These are phyloP conservation scores for Yamadazyma phyllophila DNA, from an alignment of 805 yeast genomes.

Conservation along the genomic window DNA sequence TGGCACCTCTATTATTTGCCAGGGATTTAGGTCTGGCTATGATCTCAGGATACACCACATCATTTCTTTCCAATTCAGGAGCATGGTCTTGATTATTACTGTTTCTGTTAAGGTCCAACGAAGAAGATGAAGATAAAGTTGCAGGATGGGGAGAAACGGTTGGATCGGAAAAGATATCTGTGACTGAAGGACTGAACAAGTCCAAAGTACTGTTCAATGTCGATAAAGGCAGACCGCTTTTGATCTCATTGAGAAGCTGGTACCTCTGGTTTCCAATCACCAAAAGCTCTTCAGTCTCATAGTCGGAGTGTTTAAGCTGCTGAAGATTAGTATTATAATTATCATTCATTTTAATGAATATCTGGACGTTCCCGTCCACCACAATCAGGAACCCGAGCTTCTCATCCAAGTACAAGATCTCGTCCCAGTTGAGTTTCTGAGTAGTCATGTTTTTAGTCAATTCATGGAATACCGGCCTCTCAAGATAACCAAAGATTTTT, in stretches of 20 bases:
- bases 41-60: constrained; percentile 32
- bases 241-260: constrained; percentile 75
- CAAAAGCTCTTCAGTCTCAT: constrained; percentile 40
- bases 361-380: constrained; percentile 85
- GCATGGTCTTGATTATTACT: background rate
- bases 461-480: constrained; percentile 87
- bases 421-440: constrained; percentile 74
- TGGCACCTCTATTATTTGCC: constrained; percentile 42
- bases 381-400: constrained; percentile 86
- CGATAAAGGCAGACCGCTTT: constrained; percentile 80
- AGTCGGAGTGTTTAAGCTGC: constrained; percentile 26
- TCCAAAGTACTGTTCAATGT: constrained; percentile 79
- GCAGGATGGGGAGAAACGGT: background rate
- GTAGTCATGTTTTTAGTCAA: constrained; percentile 90
- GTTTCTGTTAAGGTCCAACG: constrained; percentile 11
- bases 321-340: constrained; percentile 12
- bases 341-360: constrained; percentile 55
- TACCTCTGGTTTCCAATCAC: constrained; percentile 58
- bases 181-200: constrained; percentile 45
- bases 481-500: constrained; percentile 90
- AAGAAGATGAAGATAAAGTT: constrained; percentile 11
- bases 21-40: constrained; percentile 65
- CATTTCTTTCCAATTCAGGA: background rate
- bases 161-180: constrained; percentile 1
- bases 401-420: constrained; percentile 69